Conservation (phyloP, 352 stramenopile genomes). For the Phytopythium oedochilum region DNA sequence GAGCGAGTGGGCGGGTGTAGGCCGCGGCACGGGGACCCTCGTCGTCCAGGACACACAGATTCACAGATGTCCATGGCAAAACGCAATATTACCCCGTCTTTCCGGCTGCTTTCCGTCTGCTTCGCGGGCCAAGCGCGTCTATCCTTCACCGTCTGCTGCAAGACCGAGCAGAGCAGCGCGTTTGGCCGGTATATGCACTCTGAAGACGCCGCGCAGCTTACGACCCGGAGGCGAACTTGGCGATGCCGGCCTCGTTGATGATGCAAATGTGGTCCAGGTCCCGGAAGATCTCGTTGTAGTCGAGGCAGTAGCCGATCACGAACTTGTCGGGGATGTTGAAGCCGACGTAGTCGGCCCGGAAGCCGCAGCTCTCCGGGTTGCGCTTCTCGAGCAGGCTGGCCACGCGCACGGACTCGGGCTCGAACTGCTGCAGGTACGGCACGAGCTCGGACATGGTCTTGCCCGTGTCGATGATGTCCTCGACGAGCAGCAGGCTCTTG, state of each 20-base stretch:
- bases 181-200: background rate
- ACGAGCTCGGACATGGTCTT: slow-evolving; percentile 91
- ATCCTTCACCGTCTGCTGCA: background rate
- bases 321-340: slow-evolving; percentile 97
- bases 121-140: no score
- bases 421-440: slow-evolving; percentile 77
- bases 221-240: slow-evolving; percentile 61
- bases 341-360: slow-evolving; percentile 93
- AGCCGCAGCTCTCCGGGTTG: slow-evolving; percentile 84
- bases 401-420: slow-evolving; percentile 84
- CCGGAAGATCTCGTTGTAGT: slow-evolving; percentile 97
- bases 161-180: background rate
- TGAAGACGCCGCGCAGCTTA: slow-evolving; percentile 16
- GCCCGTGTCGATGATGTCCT: slow-evolving; percentile 98
- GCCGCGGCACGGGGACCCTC: background rate
- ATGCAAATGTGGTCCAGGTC: slow-evolving; percentile 95
- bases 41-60: background rate
- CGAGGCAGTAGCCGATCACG: slow-evolving; percentile 94
- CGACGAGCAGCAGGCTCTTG: slow-evolving; percentile 93
- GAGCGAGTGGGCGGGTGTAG: slow-evolving; percentile 28
- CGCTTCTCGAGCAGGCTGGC: slow-evolving; percentile 94
- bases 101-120: no score
- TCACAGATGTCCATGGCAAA: no score
- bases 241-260: slow-evolving; percentile 92
- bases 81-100: no score